Evolutionary conservation across 2,329 filamentous ascomycete genomes (phyloP), one percentile per base, ranked within the genome.

Genomic region (Penicillium italicum): DNA sequence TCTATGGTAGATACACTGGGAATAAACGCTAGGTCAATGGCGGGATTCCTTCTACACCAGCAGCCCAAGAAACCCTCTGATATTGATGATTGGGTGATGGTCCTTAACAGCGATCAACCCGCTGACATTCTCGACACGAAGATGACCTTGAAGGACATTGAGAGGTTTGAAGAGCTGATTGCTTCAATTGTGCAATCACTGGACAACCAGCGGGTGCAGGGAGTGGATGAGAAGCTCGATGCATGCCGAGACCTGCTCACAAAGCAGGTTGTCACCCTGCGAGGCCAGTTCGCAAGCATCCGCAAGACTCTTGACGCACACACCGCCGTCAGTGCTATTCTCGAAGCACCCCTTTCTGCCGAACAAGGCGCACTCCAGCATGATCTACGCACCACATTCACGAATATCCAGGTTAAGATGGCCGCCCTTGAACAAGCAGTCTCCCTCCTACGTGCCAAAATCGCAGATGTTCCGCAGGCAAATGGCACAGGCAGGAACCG

Each of bases 1-100:
- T 89, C 89, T 12, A 99, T 97, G 94, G 86, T 99, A 41, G 91
- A 97, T 66, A 93, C 90, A 0, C 77, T 97, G 38, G 93, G 93
- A 10, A 82, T 97, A 47, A 97, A 97, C 69, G 85, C 89, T 6
- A 83, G 93, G 16, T 85, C 81, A 8, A 66, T 87, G 40, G 73
- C 79, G 20, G 77, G 80, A 0, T 87, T 82, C 65, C 73, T 92
- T 55, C 59, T 76, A 33, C 75, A 76, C 53, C 75, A 79, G 58
- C 63, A 74, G 55, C 61, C 63, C 5, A 52, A 62, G 11, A 79
- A 79, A 11, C 77, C 85, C 47, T 74, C 79, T 40, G 73, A 77
- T 47, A 78, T 81, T 49, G 76, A 83, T 34, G 74, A 76, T 10
- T 81, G 79, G 73, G 62, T 74, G 9, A 53, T 66, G 11, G 69